Evolutionary conservation across 2,329 filamentous ascomycete species (phyloP).

Genomic region (Fusarium denticulatum): DNA sequence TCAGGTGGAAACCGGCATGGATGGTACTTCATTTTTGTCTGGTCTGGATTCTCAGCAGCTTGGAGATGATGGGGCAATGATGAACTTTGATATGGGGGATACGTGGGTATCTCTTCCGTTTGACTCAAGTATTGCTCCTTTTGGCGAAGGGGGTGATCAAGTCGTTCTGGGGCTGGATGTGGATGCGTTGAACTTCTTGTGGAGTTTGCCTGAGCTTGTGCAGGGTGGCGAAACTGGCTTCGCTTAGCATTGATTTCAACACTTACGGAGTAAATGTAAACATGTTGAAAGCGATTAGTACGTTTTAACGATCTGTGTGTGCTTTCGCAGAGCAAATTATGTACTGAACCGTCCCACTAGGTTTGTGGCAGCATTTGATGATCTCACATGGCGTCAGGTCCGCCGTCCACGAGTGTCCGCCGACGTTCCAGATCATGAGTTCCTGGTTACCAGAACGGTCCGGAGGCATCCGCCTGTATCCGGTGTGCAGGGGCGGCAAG

Average conservation of each 20-base stretch:
- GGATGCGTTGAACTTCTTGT: constrained; percentile 24
- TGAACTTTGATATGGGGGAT: constrained; percentile 6
- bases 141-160: constrained; percentile 15
- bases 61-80: background rate
- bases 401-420: background rate
- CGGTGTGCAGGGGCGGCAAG: background rate
- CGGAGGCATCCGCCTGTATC: constrained; percentile 11
- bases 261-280: too few species aligned
- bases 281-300: rapidly evolving
- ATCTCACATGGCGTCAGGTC: background rate
- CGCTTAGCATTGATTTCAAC: background rate
- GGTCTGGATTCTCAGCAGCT: background rate
- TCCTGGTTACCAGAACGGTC: background rate
- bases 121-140: constrained; percentile 22
- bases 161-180: constrained; percentile 14
- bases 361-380: background rate
- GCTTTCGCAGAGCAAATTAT: background rate
- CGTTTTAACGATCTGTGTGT: background rate
- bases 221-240: background rate
- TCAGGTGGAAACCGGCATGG: background rate
- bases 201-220: constrained; percentile 21
- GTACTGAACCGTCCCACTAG: rapidly evolving
- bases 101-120: constrained; percentile 21
- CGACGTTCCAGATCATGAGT: background rate
- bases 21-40: background rate